These are phyloP conservation scores for Colletotrichum horii DNA, from an alignment of 2,329 filamentous ascomycete genomes.

Conservation along the genomic window DNA sequence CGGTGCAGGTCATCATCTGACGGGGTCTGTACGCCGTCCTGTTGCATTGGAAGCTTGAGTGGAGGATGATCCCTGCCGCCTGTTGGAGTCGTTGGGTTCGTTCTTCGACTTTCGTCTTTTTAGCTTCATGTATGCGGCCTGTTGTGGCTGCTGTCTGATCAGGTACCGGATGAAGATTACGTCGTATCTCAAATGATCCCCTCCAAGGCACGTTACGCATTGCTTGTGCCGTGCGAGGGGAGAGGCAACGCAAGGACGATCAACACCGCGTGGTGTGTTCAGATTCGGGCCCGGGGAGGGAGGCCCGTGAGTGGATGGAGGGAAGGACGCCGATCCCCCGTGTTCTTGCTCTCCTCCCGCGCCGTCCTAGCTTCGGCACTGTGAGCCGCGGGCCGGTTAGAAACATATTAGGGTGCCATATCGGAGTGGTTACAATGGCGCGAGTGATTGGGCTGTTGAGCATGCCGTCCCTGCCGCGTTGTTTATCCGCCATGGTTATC, in stretches of 20 bases:
- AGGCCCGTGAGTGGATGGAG: background rate
- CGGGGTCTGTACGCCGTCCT: background rate
- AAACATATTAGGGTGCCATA: background rate
- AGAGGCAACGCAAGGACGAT: background rate
- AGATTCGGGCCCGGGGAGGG: background rate
- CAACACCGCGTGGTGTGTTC: background rate
- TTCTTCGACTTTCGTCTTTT: background rate
- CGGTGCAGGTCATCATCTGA: background rate
- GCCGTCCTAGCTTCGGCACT: background rate
- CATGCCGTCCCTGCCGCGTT: background rate
- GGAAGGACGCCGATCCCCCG: background rate
- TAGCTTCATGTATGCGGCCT: background rate
- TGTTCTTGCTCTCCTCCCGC: background rate
- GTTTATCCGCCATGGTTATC: slow-evolving; percentile 1
- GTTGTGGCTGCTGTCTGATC: background rate
- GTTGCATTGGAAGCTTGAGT: background rate
- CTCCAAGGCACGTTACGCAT: background rate
- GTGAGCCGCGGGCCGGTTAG: background rate
- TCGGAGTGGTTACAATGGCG: background rate
- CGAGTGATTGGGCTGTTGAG: background rate
- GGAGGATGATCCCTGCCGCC: background rate
- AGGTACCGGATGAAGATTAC: background rate
- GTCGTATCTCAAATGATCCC: background rate
- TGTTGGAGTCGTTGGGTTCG: background rate
- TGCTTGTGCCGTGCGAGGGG: background rate